These are phyloP conservation scores for Russula earlei DNA, from an alignment of 768 basidiomycete genomes.

Conservation along the genomic window DNA sequence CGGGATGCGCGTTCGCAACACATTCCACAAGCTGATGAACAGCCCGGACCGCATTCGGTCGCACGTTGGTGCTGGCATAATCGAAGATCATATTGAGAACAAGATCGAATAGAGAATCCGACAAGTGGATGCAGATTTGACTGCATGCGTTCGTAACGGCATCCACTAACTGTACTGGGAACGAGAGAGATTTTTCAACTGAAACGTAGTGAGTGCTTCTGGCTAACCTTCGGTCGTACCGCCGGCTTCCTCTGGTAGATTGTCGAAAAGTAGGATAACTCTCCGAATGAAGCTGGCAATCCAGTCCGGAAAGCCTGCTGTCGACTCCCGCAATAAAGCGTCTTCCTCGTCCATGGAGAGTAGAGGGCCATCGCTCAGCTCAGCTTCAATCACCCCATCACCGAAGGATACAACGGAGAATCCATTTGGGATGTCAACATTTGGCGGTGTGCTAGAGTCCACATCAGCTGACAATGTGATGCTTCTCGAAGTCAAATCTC, in stretches of 20 bases:
- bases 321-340: constrained; percentile 56
- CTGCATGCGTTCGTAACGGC: constrained; percentile 68
- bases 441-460: constrained; percentile 18
- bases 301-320: constrained; percentile 74
- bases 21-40: constrained; percentile 83
- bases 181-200: background rate
- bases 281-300: constrained; percentile 69
- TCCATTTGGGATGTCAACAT: constrained; percentile 12
- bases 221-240: constrained; percentile 53
- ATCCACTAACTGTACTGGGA: constrained; percentile 61
- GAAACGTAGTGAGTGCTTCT: background rate
- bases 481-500: constrained; percentile 42
- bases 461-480: constrained; percentile 18
- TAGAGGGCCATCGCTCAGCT: constrained; percentile 26
- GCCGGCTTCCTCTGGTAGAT: constrained; percentile 75
- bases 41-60: constrained; percentile 78
- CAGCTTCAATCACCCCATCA: constrained; percentile 16
- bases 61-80: constrained; percentile 71
- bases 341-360: constrained; percentile 62
- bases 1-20: constrained; percentile 70
- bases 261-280: constrained; percentile 73
- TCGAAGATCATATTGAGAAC: constrained; percentile 78
- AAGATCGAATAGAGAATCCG: constrained; percentile 65
- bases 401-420: constrained; percentile 29
- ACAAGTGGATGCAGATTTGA: constrained; percentile 68